Evolutionary conservation across 2,329 filamentous ascomycete species (phyloP).

Genomic region (Colletotrichum brevisporum): DNA sequence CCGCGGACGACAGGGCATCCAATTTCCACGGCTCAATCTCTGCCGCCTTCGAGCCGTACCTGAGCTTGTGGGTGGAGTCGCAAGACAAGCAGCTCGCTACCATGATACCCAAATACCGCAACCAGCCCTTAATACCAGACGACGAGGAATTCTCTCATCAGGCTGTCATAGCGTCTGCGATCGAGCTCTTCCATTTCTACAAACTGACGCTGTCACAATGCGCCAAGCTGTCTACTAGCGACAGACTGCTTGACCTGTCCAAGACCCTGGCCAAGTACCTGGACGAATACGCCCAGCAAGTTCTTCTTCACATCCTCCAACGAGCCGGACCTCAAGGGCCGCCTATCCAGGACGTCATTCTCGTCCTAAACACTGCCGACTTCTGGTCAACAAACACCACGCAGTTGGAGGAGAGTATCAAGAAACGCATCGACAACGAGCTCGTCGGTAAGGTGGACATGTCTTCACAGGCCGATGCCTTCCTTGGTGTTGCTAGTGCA

Average conservation of each 20-base stretch:
- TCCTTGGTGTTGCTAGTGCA: constrained; percentile 93
- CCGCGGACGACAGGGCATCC: constrained; percentile 80
- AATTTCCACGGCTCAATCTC: constrained; percentile 93
- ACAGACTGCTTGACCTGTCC: constrained; percentile 85
- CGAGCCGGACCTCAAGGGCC: constrained; percentile 67
- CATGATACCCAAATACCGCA: constrained; percentile 90
- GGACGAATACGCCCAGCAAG: constrained; percentile 95
- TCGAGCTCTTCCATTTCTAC: constrained; percentile 98
- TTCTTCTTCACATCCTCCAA: constrained; percentile 81
- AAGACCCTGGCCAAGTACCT: constrained; percentile 92
- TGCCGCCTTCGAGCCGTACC: constrained; percentile 95
- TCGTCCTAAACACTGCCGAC: constrained; percentile 96
- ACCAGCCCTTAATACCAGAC: constrained; percentile 81
- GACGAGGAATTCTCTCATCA: constrained; percentile 96
- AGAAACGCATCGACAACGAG: constrained; percentile 87
- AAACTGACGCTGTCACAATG: constrained; percentile 93
- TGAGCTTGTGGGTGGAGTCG: constrained; percentile 96
- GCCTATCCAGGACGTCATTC: constrained; percentile 80
- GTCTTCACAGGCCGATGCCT: constrained; percentile 93
- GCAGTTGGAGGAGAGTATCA: constrained; percentile 95
- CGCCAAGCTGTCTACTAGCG: constrained; percentile 94
- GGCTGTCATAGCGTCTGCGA: constrained; percentile 91
- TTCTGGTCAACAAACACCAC: constrained; percentile 96
- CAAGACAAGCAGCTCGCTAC: constrained; percentile 89
- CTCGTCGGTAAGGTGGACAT: constrained; percentile 84